phyloP scores from a whole-genome alignment of 768 basidiomycete species.

The Holtermanniella nyarrowii region DNA sequence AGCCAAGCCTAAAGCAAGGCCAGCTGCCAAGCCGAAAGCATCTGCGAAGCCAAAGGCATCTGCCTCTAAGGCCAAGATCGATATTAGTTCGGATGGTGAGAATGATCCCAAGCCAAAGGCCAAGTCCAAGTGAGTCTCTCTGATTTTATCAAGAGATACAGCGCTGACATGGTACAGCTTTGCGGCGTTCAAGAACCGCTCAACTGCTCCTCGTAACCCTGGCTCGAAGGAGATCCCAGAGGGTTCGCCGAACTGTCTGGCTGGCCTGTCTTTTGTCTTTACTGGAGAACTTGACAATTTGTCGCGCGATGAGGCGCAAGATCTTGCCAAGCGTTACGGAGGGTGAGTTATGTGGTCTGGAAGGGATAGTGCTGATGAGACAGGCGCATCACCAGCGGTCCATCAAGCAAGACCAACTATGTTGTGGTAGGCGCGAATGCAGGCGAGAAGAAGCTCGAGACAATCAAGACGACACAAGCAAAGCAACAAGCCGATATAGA shows the following conservation, averaged over 20 bases:
- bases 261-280: slow-evolving; percentile 84
- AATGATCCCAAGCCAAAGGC: slow-evolving; percentile 33
- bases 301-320: slow-evolving; percentile 73
- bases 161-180: slow-evolving; percentile 46
- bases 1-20: slow-evolving; percentile 8
- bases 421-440: slow-evolving; percentile 82
- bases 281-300: slow-evolving; percentile 84
- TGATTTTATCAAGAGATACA: slow-evolving; percentile 4
- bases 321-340: slow-evolving; percentile 84
- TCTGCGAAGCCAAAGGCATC: neutral
- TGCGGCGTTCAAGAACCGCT: slow-evolving; percentile 47
- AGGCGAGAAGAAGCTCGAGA: slow-evolving; percentile 75
- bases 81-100: slow-evolving; percentile 10
- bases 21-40: slow-evolving; percentile 3
- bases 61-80: slow-evolving; percentile 11
- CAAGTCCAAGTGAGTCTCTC: slow-evolving; percentile 41
- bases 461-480: slow-evolving; percentile 49
- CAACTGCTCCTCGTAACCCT: slow-evolving; percentile 19
- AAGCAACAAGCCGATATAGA: neutral
- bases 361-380: neutral
- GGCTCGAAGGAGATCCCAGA: slow-evolving; percentile 65
- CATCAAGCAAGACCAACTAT: slow-evolving; percentile 79
- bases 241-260: slow-evolving; percentile 60
- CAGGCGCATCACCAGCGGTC: slow-evolving; percentile 76
- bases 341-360: slow-evolving; percentile 50